Conservation (phyloP, 768 basidiomycete genomes). For the Leucosporidium creatinivorum region DNA sequence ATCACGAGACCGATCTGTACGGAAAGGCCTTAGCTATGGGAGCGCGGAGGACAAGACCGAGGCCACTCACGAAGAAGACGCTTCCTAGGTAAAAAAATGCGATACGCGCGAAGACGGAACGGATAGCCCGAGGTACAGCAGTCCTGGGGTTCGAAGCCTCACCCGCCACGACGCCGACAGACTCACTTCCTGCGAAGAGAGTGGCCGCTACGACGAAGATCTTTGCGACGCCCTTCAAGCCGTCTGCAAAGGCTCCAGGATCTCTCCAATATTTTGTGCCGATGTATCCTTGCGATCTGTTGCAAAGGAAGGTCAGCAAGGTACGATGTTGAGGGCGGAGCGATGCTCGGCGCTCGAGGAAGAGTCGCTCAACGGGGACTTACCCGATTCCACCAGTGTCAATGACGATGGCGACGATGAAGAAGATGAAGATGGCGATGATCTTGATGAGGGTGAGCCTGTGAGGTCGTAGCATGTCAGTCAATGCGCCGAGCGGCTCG, state of each 20-base stretch:
- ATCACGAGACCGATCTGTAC: background rate
- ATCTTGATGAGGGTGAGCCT: slow-evolving; percentile 43
- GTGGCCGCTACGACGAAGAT: slow-evolving; percentile 38
- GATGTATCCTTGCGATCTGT: slow-evolving; percentile 32
- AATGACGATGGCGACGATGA: slow-evolving; percentile 42
- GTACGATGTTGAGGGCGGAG: too few species aligned
- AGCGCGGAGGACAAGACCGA: background rate
- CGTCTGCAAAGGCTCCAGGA: slow-evolving; percentile 61
- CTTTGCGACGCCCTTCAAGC: slow-evolving; percentile 45
- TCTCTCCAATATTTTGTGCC: slow-evolving; percentile 41
- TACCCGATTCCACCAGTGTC: slow-evolving; percentile 39
- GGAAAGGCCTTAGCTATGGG: background rate
- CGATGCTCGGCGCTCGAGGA: too few species aligned
- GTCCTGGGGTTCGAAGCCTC: slow-evolving; percentile 48
- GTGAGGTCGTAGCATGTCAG: background rate
- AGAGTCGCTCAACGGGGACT: background rate
- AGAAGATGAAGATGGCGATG: slow-evolving; percentile 41
- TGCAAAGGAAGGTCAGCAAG: slow-evolving; percentile 13
- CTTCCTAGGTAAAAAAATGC: slow-evolving; percentile 49
- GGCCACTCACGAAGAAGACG: slow-evolving; percentile 39
- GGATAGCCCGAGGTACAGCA: slow-evolving; percentile 62
- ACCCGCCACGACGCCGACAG: slow-evolving; percentile 46
- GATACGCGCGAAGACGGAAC: slow-evolving; percentile 44
- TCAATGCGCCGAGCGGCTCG: too few species aligned
- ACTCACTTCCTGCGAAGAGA: slow-evolving; percentile 54